Evolutionary conservation across 176 grass and related monocot species (phyloP).

Genomic region (Cocos nucifera): DNA sequence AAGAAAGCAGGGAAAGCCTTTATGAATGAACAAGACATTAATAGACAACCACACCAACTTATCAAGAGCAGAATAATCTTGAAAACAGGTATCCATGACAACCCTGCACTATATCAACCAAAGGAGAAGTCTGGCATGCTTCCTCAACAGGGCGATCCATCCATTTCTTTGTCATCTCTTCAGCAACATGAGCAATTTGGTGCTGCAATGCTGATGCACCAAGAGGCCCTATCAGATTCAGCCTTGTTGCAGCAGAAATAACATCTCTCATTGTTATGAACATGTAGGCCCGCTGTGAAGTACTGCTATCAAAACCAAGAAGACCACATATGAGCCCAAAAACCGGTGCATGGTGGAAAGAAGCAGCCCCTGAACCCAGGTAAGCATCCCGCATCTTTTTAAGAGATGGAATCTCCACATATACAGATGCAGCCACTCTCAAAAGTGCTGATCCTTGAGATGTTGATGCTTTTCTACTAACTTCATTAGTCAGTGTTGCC

Average conservation of each 20-base stretch:
- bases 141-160: constrained; percentile 47
- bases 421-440: constrained; percentile 55
- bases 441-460: constrained; percentile 71
- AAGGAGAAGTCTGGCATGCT: constrained; percentile 49
- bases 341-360: constrained; percentile 57
- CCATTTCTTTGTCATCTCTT: constrained; percentile 56
- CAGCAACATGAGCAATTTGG: constrained; percentile 50
- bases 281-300: constrained; percentile 50
- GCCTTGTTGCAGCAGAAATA: constrained; percentile 65
- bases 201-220: constrained; percentile 76
- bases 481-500: constrained; percentile 74
- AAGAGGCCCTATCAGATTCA: constrained; percentile 78
- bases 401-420: constrained; percentile 40
- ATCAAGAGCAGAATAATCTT: constrained; percentile 74
- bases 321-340: constrained; percentile 68
- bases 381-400: constrained; percentile 40
- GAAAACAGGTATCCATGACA: constrained; percentile 82
- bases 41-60: background rate
- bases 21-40: no score
- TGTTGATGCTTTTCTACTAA: constrained; percentile 53
- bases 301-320: constrained; percentile 47
- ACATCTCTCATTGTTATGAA: constrained; percentile 81
- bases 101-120: constrained; percentile 65
- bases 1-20: no score
- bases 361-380: constrained; percentile 38